A percentile compares a stretch with the other conserved stretches of the same genome.
Conservation (phyloP, 1,284 basidiomycete genomes). For the Moniliella sp. region DNA sequence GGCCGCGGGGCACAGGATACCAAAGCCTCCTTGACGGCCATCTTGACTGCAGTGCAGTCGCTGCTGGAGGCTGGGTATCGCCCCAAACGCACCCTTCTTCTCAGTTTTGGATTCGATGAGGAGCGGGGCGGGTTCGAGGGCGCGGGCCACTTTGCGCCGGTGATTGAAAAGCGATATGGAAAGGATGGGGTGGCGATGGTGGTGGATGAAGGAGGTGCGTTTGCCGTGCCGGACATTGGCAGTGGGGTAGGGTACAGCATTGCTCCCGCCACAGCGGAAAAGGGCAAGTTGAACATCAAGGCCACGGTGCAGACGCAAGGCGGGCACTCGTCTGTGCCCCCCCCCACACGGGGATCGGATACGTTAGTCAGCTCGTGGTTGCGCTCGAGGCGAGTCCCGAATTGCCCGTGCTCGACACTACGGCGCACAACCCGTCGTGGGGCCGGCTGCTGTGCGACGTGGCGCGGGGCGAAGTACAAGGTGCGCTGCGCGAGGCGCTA, state of each 20-base stretch:
- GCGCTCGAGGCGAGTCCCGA: conserved; percentile 43
- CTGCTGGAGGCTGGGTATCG: conserved; percentile 13
- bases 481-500: too few species aligned
- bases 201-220: too few species aligned
- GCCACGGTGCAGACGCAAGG: conserved; percentile 37
- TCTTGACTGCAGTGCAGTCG: conserved; percentile 38
- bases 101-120: conserved; percentile 53
- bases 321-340: conserved; percentile 49
- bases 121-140: conserved; percentile 33
- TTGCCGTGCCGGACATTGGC: too few species aligned
- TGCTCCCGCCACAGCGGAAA: background rate
- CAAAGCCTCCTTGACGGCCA: conserved; percentile 37
- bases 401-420: conserved; percentile 30
- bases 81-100: conserved; percentile 4
- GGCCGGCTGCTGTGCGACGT: conserved; percentile 39
- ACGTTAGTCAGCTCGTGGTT: conserved; percentile 42
- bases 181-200: too few species aligned
- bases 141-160: too few species aligned
- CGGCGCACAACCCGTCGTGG: conserved; percentile 34
- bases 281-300: conserved; percentile 6
- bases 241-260: too few species aligned
- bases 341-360: conserved; percentile 43
- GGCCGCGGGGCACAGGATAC: conserved; percentile 32
- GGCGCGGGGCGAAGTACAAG: conserved; percentile 9
- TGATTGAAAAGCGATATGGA: too few species aligned